phyloP scores from a whole-genome alignment of 2,329 filamentous ascomycete genomes.

The Fusarium robinianum region DNA sequence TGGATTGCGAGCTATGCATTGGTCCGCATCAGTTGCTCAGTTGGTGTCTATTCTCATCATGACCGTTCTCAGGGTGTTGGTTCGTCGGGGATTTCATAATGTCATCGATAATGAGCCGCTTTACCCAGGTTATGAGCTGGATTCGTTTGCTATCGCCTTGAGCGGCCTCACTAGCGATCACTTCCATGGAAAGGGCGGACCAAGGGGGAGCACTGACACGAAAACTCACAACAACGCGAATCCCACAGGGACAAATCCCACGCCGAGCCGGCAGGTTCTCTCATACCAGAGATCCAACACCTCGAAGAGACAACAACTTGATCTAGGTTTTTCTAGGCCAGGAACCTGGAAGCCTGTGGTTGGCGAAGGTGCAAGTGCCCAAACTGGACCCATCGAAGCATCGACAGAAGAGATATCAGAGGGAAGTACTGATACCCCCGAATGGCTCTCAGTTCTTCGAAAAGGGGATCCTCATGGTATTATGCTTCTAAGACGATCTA shows the following conservation, averaged over 20 bases:
- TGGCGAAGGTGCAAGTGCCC: too few species aligned
- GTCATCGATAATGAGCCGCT: conserved; percentile 8
- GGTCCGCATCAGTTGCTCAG: conserved; percentile 33
- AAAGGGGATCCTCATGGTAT: conserved; percentile 6
- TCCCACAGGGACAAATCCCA: too few species aligned
- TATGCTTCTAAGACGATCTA: conserved; percentile 22
- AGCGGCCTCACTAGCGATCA: too few species aligned
- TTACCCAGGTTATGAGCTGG: conserved; percentile 19
- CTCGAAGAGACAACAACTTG: too few species aligned
- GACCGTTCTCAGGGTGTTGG: conserved; percentile 30
- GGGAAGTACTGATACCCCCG: background rate
- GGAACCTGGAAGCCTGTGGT: too few species aligned
- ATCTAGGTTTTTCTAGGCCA: background rate
- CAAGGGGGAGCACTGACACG: background rate
- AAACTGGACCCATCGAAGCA: too few species aligned
- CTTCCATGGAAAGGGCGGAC: background rate
- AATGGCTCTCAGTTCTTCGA: background rate
- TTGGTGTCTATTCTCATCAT: conserved; percentile 34
- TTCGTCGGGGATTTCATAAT: conserved; percentile 27
- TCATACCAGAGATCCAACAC: too few species aligned
- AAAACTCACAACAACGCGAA: too few species aligned
- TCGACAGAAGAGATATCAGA: background rate
- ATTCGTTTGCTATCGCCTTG: conserved; percentile 9
- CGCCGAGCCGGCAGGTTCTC: too few species aligned
- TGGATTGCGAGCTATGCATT: conserved; percentile 36